phyloP scores from a whole-genome alignment of 495 filamentous ascomycete genomes.

The Xylaria bambusicola region DNA sequence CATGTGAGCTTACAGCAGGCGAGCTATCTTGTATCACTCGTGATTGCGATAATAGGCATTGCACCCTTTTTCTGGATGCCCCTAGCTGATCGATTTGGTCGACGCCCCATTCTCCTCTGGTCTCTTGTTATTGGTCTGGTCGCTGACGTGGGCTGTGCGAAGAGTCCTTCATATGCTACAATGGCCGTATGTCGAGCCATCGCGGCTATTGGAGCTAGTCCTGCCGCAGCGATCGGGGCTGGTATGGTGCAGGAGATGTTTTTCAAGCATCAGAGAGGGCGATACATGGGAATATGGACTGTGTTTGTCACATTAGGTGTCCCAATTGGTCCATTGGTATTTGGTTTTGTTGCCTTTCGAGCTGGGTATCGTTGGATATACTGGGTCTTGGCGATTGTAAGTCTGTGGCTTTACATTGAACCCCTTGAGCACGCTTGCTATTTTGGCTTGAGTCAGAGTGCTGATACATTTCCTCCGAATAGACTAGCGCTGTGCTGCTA shows the following conservation, averaged over 20 bases:
- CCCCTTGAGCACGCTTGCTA: not conserved
- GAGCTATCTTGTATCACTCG: slow-evolving; percentile 54
- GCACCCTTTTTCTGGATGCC: slow-evolving; percentile 58
- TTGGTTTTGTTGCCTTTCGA: slow-evolving; percentile 45
- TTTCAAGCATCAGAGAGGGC: slow-evolving; percentile 49
- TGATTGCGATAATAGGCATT: slow-evolving; percentile 52
- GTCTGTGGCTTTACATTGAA: slow-evolving; percentile 10
- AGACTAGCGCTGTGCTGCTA: slow-evolving; percentile 57
- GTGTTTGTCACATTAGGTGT: slow-evolving; percentile 54
- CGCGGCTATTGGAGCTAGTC: slow-evolving; percentile 54
- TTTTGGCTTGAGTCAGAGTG: not conserved
- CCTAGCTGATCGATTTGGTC: slow-evolving; percentile 35
- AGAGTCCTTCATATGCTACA: slow-evolving; percentile 46
- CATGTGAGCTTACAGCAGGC: slow-evolving; percentile 42
- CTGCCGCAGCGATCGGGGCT: slow-evolving; percentile 55
- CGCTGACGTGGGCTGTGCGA: slow-evolving; percentile 56
- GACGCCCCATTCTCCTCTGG: not conserved
- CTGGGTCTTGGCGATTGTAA: slow-evolving; percentile 49
- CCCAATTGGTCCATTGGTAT: slow-evolving; percentile 40
- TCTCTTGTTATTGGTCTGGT: slow-evolving; percentile 2
- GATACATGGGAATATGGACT: slow-evolving; percentile 58
- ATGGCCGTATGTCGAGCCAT: slow-evolving; percentile 49
- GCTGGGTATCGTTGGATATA: slow-evolving; percentile 45
- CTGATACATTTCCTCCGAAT: not conserved
- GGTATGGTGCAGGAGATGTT: slow-evolving; percentile 56